Percentiles rank a stretch among this genome's conserved stretches.
phyloP scores from a whole-genome alignment of 495 filamentous ascomycete genomes.

The Bryoglossum gracile region DNA sequence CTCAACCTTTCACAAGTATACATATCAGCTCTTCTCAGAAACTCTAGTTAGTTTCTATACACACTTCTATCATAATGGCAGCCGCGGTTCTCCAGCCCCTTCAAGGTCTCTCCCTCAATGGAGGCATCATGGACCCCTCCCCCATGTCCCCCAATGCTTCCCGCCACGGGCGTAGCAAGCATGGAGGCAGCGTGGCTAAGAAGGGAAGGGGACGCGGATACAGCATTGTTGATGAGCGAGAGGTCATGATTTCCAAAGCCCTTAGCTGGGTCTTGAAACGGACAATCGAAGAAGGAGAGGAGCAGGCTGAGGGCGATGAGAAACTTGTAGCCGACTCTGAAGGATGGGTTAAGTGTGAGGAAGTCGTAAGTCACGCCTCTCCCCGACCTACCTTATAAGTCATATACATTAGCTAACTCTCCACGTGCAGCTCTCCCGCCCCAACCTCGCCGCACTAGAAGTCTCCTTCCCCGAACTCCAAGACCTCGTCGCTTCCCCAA shows the following conservation, averaged over 20 bases:
- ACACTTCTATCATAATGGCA: constrained; percentile 19
- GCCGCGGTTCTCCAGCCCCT: constrained; percentile 24
- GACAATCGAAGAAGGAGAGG: constrained; percentile 30
- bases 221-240: constrained; percentile 36
- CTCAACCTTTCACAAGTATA: neutral
- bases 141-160: constrained; percentile 34
- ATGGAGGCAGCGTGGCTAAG: constrained; percentile 33
- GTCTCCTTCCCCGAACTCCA: constrained; percentile 32
- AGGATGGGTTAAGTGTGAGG: constrained; percentile 34
- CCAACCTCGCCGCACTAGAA: constrained; percentile 27
- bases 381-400: constrained; percentile 2
- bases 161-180: constrained; percentile 37
- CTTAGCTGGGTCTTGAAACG: constrained; percentile 37
- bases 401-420: neutral
- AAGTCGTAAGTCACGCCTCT: constrained; percentile 27
- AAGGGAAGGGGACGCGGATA: constrained; percentile 35
- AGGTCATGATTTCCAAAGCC: constrained; percentile 34
- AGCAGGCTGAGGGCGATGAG: constrained; percentile 30
- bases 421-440: constrained; percentile 29
- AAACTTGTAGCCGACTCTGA: constrained; percentile 34
- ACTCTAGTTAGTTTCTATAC: neutral
- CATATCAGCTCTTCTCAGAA: constrained; percentile 5
- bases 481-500: constrained; percentile 25
- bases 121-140: constrained; percentile 37
- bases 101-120: constrained; percentile 24